Conservation (phyloP, 768 basidiomycete genomes). For the Asterophora parasitica region DNA sequence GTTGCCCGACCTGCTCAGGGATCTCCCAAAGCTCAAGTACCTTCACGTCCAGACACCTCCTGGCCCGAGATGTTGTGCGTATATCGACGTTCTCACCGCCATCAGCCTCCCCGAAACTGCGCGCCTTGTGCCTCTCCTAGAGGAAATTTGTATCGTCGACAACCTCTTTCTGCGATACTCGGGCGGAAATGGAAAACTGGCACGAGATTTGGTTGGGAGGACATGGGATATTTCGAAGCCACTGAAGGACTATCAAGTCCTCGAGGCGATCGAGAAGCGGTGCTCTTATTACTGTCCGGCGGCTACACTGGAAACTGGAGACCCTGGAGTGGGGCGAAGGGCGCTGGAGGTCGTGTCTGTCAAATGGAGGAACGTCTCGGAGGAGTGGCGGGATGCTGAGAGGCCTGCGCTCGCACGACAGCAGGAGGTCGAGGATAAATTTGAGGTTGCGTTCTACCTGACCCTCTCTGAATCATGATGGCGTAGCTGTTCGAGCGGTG, state of each 20-base stretch:
- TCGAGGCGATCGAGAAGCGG: neutral
- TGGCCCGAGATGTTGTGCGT: neutral
- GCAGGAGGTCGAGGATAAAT: neutral
- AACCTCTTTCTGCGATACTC: neutral
- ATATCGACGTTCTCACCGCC: neutral
- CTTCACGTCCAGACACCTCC: neutral
- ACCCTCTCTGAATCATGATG: too few species aligned
- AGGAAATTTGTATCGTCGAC: neutral
- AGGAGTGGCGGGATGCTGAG: neutral
- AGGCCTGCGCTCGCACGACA: neutral
- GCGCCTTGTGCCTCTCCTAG: neutral
- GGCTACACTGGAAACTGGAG: neutral
- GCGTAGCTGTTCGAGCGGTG: conserved; percentile 21
- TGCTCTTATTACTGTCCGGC: neutral
- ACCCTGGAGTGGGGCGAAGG: neutral
- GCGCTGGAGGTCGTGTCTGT: neutral
- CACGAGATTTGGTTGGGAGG: neutral
- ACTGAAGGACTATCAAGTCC: neutral
- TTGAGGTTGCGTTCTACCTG: too few species aligned
- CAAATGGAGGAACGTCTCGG: neutral
- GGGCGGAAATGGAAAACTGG: neutral
- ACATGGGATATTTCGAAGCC: neutral
- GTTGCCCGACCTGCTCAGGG: neutral
- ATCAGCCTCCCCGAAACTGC: neutral
- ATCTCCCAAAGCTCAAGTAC: neutral